Conservation (phyloP, 2,329 filamentous ascomycete genomes). For the Daldinia sp. region DNA sequence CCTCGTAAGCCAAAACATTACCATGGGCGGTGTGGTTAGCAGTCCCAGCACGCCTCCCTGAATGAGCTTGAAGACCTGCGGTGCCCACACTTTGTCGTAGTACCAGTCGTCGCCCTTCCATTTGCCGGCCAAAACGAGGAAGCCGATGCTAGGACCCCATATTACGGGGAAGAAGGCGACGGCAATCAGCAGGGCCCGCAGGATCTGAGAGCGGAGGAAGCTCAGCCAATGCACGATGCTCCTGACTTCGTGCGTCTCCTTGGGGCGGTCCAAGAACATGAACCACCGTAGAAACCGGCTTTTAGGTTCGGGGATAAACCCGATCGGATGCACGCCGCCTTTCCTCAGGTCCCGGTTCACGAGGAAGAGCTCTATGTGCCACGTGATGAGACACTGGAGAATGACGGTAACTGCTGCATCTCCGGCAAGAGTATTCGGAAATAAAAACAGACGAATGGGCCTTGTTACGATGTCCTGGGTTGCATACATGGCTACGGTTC, state of each 20-base stretch:
- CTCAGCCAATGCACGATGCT: slow-evolving; percentile 50
- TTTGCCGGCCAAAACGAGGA: slow-evolving; percentile 56
- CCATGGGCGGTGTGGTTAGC: slow-evolving; percentile 62
- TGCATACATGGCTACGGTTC: slow-evolving; percentile 60
- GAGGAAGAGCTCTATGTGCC: slow-evolving; percentile 62
- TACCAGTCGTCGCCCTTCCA: slow-evolving; percentile 58
- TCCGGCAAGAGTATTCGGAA: slow-evolving; percentile 64
- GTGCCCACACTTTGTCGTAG: slow-evolving; percentile 59
- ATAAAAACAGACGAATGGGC: slow-evolving; percentile 61
- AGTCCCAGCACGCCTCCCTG: slow-evolving; percentile 61
- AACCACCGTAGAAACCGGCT: slow-evolving; percentile 57
- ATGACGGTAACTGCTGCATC: slow-evolving; percentile 66
- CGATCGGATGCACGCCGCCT: slow-evolving; percentile 61
- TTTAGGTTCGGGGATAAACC: slow-evolving; percentile 56
- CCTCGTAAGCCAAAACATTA: slow-evolving; percentile 63
- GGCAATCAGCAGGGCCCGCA: slow-evolving; percentile 54
- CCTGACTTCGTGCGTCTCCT: slow-evolving; percentile 47
- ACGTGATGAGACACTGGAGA: slow-evolving; percentile 64
- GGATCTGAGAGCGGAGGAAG: slow-evolving; percentile 54
- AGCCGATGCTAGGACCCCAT: slow-evolving; percentile 59
- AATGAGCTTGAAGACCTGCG: slow-evolving; percentile 63
- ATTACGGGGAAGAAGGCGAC: slow-evolving; percentile 58
- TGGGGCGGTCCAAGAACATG: slow-evolving; percentile 55
- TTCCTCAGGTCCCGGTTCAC: slow-evolving; percentile 61
- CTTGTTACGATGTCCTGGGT: slow-evolving; percentile 52